Conservation (phyloP, 805 yeast species). For the Nakazawaea holstii region DNA sequence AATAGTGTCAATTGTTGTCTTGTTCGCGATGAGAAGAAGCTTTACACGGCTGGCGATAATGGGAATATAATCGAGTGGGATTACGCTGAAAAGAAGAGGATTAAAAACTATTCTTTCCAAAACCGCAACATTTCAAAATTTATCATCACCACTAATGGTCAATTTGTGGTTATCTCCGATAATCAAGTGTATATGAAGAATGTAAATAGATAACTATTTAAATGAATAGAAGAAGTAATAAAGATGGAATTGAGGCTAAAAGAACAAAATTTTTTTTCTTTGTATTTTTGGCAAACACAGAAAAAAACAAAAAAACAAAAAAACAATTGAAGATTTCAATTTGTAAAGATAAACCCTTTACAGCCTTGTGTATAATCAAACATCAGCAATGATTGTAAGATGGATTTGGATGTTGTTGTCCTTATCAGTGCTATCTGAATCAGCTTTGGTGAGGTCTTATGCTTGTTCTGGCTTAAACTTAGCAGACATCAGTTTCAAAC, state of each 20-base stretch:
- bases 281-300: not conserved
- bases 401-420: not conserved
- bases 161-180: too few species aligned
- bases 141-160: too few species aligned
- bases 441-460: constrained; percentile 12
- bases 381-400: constrained; percentile 1
- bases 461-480: constrained; percentile 4
- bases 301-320: not conserved
- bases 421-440: not conserved
- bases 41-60: constrained; percentile 8
- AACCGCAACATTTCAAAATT: not conserved
- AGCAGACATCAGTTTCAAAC: not conserved
- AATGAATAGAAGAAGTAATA: too few species aligned
- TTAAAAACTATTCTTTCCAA: not conserved
- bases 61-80: constrained; percentile 4
- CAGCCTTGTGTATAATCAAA: too few species aligned
- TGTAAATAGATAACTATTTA: not conserved
- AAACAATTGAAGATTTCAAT: not conserved
- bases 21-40: not conserved
- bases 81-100: not conserved
- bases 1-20: constrained; percentile 9
- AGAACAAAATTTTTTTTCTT: too few species aligned
- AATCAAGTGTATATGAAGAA: too few species aligned
- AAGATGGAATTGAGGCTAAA: too few species aligned
- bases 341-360: not conserved